Evolutionary conservation across 768 basidiomycete genomes (phyloP), one percentile per base, ranked within the genome.

Genomic region (Steccherinum ochraceum): DNA sequence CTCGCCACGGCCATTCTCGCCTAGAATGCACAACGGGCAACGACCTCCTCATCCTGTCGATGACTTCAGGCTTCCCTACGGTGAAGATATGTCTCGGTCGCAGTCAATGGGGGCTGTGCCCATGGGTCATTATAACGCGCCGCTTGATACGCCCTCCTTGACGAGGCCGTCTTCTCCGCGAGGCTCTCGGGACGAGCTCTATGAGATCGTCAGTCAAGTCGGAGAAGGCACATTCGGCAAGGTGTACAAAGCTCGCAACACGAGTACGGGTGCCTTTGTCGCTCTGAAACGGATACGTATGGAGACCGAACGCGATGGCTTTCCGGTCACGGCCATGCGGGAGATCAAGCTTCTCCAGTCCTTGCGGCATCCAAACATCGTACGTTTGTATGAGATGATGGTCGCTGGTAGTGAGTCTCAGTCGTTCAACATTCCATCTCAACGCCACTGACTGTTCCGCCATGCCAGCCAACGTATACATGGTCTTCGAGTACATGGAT

Each of bases 401-500:
- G 94, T 98, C 5, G 92, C 93, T 0, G 89, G 91, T 58, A 93
- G 96, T 93, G 59, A 57, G 79, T 58, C 12, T 16, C 5, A 50
- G 41, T 40, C 52, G 40, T 26, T 23, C n/a, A 19, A 27, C 4
- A 3, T n/a, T n/a, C n/a, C n/a, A 24, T 42, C 26, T 5, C 4
- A 7, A 43, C 30, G 25, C 46, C 16, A 54, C 20, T 42, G 21
- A 26, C 52, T 51, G 40, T 42, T 57, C 52, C 53, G 54, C 40
- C 39, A 23, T 52, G n/a, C 50, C 60, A 97, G 95, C 93, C 52
- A 85, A 88, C 45, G 94, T 96, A 40, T 95, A 92, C 69, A 99
- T 99, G 96, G 95, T 99, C 35, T 93, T 98, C 61, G 94, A 98
- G 67, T 99, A 99, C 67, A 90, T 96, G 90, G 93, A 99, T 61